A percentile compares a stretch with the other conserved stretches of the same genome.
phyloP scores from a whole-genome alignment of 345 rosid species.

The Adansonia digitata region DNA sequence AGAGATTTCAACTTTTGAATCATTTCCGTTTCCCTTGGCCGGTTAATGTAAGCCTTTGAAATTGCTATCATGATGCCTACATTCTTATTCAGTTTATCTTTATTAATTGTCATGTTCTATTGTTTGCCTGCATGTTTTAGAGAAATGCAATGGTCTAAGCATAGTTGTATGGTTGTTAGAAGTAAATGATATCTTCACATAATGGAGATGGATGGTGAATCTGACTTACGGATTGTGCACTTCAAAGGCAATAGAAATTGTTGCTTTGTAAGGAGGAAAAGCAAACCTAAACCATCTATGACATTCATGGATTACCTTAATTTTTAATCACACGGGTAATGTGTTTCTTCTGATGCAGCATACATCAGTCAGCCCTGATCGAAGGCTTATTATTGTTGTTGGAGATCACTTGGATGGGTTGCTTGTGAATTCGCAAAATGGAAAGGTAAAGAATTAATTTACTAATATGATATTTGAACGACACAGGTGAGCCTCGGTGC shows the following conservation, averaged over 20 bases:
- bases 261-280: background rate
- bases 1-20: conserved; percentile 46
- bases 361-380: conserved; percentile 57
- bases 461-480: background rate
- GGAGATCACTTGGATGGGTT: conserved; percentile 56
- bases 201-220: background rate
- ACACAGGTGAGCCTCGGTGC: background rate
- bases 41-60: conserved; percentile 44
- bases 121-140: background rate
- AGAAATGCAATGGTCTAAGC: background rate
- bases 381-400: conserved; percentile 38
- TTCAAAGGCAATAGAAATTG: background rate
- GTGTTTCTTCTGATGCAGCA: conserved; percentile 38
- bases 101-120: background rate
- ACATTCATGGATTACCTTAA: background rate
- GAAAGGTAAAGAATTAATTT: conserved; percentile 39
- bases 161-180: background rate
- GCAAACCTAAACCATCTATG: background rate
- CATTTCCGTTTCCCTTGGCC: conserved; percentile 53
- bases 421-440: conserved; percentile 48
- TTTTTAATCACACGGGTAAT: background rate
- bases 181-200: background rate
- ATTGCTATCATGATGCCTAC: background rate
- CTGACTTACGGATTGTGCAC: background rate
- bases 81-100: background rate